Evolutionary conservation across 768 basidiomycete genomes (phyloP).

Genomic region (Calocybe cyanea): DNA sequence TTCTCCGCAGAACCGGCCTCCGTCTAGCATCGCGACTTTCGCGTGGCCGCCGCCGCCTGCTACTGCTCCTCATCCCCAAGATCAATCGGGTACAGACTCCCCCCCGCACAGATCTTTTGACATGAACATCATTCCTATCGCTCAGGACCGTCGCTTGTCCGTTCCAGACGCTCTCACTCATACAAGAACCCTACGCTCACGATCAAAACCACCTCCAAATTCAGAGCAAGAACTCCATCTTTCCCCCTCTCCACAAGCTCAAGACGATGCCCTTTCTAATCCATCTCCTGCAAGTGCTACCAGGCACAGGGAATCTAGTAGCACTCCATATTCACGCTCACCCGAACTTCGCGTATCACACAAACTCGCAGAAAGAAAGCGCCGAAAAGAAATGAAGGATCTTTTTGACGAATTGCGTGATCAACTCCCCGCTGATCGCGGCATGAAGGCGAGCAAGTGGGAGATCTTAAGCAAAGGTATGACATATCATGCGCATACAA

Average conservation of each 20-base stretch:
- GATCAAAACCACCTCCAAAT: slow-evolving; percentile 63
- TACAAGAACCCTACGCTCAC: slow-evolving; percentile 55
- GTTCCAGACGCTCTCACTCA: slow-evolving; percentile 51
- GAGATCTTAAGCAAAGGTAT: slow-evolving; percentile 95
- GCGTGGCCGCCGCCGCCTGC: slow-evolving; percentile 75
- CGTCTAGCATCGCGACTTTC: slow-evolving; percentile 64
- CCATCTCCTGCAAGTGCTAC: slow-evolving; percentile 30
- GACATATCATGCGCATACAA: slow-evolving; percentile 17
- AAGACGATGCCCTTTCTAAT: slow-evolving; percentile 41
- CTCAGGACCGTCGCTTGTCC: slow-evolving; percentile 73
- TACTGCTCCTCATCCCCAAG: slow-evolving; percentile 30
- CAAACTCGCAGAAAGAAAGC: slow-evolving; percentile 94
- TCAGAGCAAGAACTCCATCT: slow-evolving; percentile 37
- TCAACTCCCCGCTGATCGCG: slow-evolving; percentile 86
- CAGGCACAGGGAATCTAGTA: slow-evolving; percentile 45
- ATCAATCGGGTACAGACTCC: slow-evolving; percentile 27
- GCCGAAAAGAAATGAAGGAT: slow-evolving; percentile 99
- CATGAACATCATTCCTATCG: slow-evolving; percentile 53
- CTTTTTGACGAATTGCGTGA: slow-evolving; percentile 95
- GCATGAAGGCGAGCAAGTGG: slow-evolving; percentile 98
- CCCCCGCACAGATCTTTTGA: slow-evolving; percentile 27
- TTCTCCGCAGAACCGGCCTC: slow-evolving; percentile 59
- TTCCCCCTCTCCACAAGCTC: slow-evolving; percentile 31
- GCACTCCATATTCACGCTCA: slow-evolving; percentile 90
- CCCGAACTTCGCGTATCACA: slow-evolving; percentile 94